Evolutionary conservation across 2,329 filamentous ascomycete genomes (phyloP), one percentile per base, ranked within the genome.

Genomic region (Aspergillus sp.): DNA sequence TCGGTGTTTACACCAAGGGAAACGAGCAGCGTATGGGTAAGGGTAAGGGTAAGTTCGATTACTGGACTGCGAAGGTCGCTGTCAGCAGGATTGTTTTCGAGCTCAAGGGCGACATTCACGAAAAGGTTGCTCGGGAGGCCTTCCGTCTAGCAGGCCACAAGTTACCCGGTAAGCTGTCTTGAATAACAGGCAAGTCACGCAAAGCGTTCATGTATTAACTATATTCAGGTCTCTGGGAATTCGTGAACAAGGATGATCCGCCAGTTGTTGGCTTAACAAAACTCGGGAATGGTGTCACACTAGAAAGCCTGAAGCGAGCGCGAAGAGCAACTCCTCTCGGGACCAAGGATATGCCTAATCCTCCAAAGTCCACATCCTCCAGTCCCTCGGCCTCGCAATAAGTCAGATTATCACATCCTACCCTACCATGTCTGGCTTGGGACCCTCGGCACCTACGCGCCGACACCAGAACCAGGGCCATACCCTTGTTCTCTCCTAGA

Each of bases 1-100:
- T 98, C 64, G 95, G 93, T 71, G 96, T 99, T 20, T 99, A 95
- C 76, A 89, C 91, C 57, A 95, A 89, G 74, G 95, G 95, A 57
- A 99, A 98, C 70, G 95, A 99, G 79, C 89, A 91, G 74, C 89
- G 95, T 84, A 99, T 99, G 96, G 95, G 95, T 74, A 99, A 98
- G 78, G 95, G 95, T 78, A 99, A 99, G 75, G 95, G 95, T 66
- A 90, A 88, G 61, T 98, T 99, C 72, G 95, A 99, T 74, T 91
- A 96, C 72, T 99, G 95, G 95, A 92, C 93, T 4, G 86, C 89
- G 20, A 87, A 93, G 75, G 87, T 98, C 65, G 87, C 91, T 8
- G 91, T 98, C 51, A 96, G 90, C 77, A 90, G 95, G 74, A 86
- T 99, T 48, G 81, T 97, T 18, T 96, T 99, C 66, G 95, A 99